Percentiles rank a stretch among this genome's conserved stretches.
phyloP scores from a whole-genome alignment of 2,329 filamentous ascomycete genomes.

The Blastomyces emzantsi region DNA sequence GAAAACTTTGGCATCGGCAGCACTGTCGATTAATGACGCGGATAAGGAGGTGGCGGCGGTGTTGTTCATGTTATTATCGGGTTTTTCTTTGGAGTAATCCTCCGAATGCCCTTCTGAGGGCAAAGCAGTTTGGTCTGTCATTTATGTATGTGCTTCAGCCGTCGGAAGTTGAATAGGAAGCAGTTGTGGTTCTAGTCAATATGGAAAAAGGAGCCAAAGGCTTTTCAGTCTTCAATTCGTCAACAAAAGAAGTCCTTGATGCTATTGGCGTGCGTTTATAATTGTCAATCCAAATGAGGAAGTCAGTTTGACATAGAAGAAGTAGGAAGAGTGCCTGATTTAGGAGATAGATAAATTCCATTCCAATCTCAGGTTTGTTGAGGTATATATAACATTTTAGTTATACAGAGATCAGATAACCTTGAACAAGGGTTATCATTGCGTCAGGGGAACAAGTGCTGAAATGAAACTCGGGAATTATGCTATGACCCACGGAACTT shows the following conservation, averaged over 20 bases:
- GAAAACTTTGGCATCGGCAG: conserved; percentile 11
- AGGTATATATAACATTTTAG: not conserved
- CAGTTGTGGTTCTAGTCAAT: not conserved
- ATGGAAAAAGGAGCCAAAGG: conserved; percentile 14
- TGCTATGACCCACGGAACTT: not conserved
- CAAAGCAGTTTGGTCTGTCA: not conserved
- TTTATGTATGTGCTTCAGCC: not conserved
- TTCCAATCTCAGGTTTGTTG: not conserved
- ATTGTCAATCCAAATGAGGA: not conserved
- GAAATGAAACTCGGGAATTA: not conserved
- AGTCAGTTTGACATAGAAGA: not conserved
- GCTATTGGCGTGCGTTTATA: not conserved
- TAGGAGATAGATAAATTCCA: not conserved
- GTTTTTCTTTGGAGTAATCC: not conserved
- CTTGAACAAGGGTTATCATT: not conserved
- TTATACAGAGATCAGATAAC: not conserved
- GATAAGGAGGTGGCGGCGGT: not conserved
- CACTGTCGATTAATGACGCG: not conserved
- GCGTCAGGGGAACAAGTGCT: not conserved
- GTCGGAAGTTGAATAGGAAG: not conserved
- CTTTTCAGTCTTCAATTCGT: not conserved
- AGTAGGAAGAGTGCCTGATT: not conserved
- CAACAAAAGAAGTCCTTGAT: not conserved
- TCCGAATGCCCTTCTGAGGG: not conserved
- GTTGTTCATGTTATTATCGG: not conserved